Conservation (phyloP, 2,329 filamentous ascomycete genomes). For the Epichloe sylvatica region DNA sequence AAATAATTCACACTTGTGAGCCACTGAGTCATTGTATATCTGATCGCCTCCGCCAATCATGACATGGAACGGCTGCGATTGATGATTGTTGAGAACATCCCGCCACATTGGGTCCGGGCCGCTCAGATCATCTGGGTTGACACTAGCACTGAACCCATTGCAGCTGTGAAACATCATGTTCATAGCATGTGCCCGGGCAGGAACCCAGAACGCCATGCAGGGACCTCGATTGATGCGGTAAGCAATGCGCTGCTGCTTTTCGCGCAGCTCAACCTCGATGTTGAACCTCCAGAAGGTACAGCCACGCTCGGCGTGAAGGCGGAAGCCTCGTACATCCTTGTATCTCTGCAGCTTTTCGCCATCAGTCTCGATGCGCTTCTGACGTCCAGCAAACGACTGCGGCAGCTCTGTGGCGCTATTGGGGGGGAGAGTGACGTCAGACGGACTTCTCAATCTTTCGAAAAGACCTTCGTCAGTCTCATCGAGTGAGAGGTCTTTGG, state of each 20-base stretch:
- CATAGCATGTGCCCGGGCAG: slow-evolving; percentile 72
- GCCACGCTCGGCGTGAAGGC: slow-evolving; percentile 72
- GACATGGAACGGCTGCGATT: slow-evolving; percentile 85
- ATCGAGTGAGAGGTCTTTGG: slow-evolving; percentile 60
- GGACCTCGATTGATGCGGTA: slow-evolving; percentile 93
- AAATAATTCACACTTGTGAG: slow-evolving; percentile 62
- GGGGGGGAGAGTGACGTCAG: slow-evolving; percentile 24
- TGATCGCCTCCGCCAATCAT: slow-evolving; percentile 98
- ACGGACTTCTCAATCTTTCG: slow-evolving; percentile 46
- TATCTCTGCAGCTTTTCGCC: slow-evolving; percentile 72
- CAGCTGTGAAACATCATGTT: slow-evolving; percentile 98
- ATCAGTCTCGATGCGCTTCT: slow-evolving; percentile 44
- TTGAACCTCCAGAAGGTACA: slow-evolving; percentile 97
- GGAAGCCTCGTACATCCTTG: slow-evolving; percentile 68
- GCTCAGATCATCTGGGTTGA: slow-evolving; percentile 66
- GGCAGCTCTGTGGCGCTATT: slow-evolving; percentile 34
- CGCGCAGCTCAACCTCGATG: slow-evolving; percentile 73
- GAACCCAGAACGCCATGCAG: slow-evolving; percentile 86
- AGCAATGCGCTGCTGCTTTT: slow-evolving; percentile 70
- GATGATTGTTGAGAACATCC: slow-evolving; percentile 85
- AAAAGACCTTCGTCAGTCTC: slow-evolving; percentile 77
- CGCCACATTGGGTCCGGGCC: slow-evolving; percentile 95
- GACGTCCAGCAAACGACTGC: slow-evolving; percentile 39
- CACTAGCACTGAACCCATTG: slow-evolving; percentile 81
- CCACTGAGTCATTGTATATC: slow-evolving; percentile 83